Evolutionary conservation across 192 early-diverging fungal genomes (phyloP).

Genomic region (Funneliformis geosporum): DNA sequence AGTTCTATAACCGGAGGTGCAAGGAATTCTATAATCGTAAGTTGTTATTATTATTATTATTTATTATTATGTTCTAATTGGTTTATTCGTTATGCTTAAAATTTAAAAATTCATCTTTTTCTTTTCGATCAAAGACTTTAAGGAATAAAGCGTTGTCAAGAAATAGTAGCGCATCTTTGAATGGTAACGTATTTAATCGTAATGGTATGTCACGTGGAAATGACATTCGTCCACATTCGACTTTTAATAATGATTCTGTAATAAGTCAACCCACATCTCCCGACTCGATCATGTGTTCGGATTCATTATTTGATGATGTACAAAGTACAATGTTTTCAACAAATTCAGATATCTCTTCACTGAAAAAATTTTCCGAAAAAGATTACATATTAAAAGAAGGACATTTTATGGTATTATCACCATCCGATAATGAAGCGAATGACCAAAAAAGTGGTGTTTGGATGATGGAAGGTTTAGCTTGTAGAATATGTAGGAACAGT

Average conservation of each 20-base stretch:
- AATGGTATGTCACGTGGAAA: not conserved
- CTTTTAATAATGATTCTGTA: not conserved
- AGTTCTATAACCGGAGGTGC: constrained; percentile 4
- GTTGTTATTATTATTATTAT: not conserved
- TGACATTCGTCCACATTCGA: not conserved
- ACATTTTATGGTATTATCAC: constrained; percentile 12
- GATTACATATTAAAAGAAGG: constrained; percentile 19
- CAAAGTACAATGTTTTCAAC: not conserved
- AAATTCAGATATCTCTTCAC: not conserved
- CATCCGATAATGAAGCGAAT: not conserved
- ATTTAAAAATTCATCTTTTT: not conserved
- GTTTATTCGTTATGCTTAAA: not conserved
- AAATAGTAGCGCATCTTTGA: not conserved
- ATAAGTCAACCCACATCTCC: not conserved
- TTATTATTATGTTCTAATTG: not conserved
- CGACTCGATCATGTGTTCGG: not conserved
- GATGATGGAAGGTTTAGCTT: constrained; percentile 29
- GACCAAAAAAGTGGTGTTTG: constrained; percentile 18
- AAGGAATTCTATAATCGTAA: constrained; percentile 22
- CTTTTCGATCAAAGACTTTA: not conserved
- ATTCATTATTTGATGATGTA: not conserved
- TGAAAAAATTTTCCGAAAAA: not conserved
- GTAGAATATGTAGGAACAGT: constrained; percentile 20
- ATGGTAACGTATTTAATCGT: too few species aligned
- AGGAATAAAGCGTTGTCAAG: constrained; percentile 10